A percentile compares a stretch with the other conserved stretches of the same genome.
Evolutionary conservation across 805 yeast genomes (phyloP).

Genomic region (Nakazawaea ernobii): DNA sequence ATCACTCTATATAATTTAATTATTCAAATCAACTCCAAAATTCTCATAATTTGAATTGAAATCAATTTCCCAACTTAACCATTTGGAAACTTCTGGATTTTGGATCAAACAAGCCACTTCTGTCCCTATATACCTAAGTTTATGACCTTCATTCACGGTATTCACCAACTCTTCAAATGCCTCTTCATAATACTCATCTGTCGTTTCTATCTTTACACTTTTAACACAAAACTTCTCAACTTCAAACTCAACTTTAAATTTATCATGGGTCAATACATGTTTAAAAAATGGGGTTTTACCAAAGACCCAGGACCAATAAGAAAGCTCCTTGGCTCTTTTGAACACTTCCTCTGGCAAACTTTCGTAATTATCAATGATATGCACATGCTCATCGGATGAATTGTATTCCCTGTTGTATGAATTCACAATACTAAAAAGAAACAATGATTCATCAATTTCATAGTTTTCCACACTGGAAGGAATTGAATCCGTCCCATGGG

Average conservation of each 20-base stretch:
- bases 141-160: slow-evolving; percentile 7
- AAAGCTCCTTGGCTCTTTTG: slow-evolving; percentile 34
- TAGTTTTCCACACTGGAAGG: slow-evolving; percentile 74
- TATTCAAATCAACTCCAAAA: slow-evolving; percentile 7
- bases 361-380: slow-evolving; percentile 18
- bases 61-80: slow-evolving; percentile 25
- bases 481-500: slow-evolving; percentile 60
- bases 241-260: slow-evolving; percentile 28
- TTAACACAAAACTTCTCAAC: slow-evolving; percentile 47
- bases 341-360: slow-evolving; percentile 32
- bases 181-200: slow-evolving; percentile 10
- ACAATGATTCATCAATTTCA: slow-evolving; percentile 35
- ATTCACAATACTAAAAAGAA: slow-evolving; percentile 36
- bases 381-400: slow-evolving; percentile 8
- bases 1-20: not conserved
- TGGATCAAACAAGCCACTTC: slow-evolving; percentile 13
- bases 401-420: slow-evolving; percentile 28
- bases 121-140: slow-evolving; percentile 17
- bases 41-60: slow-evolving; percentile 13
- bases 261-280: slow-evolving; percentile 31
- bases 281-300: slow-evolving; percentile 74
- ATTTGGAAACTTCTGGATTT: slow-evolving; percentile 11
- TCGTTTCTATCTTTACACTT: slow-evolving; percentile 21
- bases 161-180: slow-evolving; percentile 13
- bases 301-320: slow-evolving; percentile 68